Conservation (phyloP, 2,329 filamentous ascomycete genomes). For the Emmonsiellopsis sp. region DNA sequence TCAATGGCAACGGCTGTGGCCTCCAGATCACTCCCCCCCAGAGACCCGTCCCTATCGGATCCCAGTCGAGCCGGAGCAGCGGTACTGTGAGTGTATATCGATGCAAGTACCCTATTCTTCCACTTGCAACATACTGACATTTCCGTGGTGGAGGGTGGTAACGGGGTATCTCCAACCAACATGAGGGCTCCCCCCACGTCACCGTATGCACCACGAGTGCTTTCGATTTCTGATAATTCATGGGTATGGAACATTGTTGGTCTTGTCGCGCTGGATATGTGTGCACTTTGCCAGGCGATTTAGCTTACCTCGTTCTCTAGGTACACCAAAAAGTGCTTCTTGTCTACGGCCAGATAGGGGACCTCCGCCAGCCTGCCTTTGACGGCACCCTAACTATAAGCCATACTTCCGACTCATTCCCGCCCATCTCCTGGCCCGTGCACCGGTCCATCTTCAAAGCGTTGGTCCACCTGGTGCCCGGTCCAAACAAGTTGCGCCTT, state of each 20-base stretch:
- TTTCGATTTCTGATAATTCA: constrained; percentile 69
- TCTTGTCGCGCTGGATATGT: background rate
- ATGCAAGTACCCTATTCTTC: no score
- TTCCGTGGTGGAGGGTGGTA: constrained; percentile 23
- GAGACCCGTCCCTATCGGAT: constrained; percentile 35
- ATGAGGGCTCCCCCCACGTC: constrained; percentile 55
- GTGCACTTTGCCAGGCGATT: constrained; percentile 1
- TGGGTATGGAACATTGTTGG: constrained; percentile 55
- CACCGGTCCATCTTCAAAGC: constrained; percentile 85
- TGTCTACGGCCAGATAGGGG: constrained; percentile 71
- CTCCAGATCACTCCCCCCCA: constrained; percentile 35
- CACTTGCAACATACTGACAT: background rate
- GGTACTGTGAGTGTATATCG: constrained; percentile 25
- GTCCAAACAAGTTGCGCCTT: constrained; percentile 77
- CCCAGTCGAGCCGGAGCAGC: constrained; percentile 33
- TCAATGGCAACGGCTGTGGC: constrained; percentile 37
- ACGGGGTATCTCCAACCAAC: constrained; percentile 25
- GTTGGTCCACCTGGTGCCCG: constrained; percentile 79
- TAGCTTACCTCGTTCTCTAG: constrained; percentile 35
- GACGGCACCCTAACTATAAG: constrained; percentile 73
- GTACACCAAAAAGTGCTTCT: constrained; percentile 86
- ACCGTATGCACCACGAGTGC: constrained; percentile 68
- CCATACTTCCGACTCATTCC: constrained; percentile 78
- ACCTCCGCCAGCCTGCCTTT: constrained; percentile 55
- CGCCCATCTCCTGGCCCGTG: constrained; percentile 76